These are phyloP conservation scores for Favolaschia claudopus DNA, from an alignment of 768 basidiomycete species.

Conservation along the genomic window DNA sequence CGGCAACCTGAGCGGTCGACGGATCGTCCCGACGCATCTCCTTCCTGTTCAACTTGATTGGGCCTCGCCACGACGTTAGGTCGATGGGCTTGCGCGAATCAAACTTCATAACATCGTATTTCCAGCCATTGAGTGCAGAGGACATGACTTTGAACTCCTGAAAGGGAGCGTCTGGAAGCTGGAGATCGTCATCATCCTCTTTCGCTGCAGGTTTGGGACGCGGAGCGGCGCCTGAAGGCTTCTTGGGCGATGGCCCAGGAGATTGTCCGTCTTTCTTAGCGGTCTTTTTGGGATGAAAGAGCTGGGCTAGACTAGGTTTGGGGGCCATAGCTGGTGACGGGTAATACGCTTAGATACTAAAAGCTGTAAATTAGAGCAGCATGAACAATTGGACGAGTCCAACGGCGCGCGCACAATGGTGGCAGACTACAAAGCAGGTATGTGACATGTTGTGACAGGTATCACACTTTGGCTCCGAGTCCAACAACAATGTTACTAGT, in stretches of 20 bases:
- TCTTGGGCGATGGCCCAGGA: conserved; percentile 43
- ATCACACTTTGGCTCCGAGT: not conserved
- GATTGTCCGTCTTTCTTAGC: conserved; percentile 45
- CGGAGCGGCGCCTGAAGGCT: conserved; percentile 47
- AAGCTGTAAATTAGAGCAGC: conserved; percentile 15
- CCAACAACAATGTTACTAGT: conserved; percentile 8
- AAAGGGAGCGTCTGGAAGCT: conserved; percentile 72
- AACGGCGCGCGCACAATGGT: no score
- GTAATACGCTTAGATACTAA: conserved; percentile 19
- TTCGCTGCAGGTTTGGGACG: conserved; percentile 46
- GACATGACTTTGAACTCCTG: conserved; percentile 84
- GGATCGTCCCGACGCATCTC: conserved; percentile 66
- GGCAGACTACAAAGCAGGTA: not conserved
- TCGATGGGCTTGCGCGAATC: conserved; percentile 78
- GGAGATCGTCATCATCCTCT: conserved; percentile 58
- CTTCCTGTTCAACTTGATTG: conserved; percentile 90
- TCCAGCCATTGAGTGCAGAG: conserved; percentile 84
- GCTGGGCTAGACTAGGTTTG: conserved; percentile 51
- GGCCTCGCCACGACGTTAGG: conserved; percentile 70
- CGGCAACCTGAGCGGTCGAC: conserved; percentile 55
- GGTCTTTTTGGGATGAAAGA: conserved; percentile 77
- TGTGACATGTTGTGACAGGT: not conserved
- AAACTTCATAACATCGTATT: conserved; percentile 94
- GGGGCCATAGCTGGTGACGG: conserved; percentile 46
- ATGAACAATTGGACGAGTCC: no score